Conservation (phyloP, 345 rosid genomes). For the Pugionium cornutum region DNA sequence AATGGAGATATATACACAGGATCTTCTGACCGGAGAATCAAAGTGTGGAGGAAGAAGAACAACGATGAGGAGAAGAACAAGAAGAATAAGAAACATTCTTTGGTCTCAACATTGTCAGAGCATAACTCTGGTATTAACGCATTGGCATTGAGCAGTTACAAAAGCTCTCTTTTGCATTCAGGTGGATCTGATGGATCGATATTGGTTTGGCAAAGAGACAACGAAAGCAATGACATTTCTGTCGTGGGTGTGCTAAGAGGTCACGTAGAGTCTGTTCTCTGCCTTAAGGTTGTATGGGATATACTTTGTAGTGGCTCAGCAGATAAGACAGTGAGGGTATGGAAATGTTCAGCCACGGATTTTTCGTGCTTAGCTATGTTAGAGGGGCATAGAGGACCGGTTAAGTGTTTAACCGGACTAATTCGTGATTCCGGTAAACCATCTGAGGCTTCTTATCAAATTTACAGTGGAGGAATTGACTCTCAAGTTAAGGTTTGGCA, state of each 20-base stretch:
- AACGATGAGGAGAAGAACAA: conserved; percentile 26
- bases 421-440: conserved; percentile 43
- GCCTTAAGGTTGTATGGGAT: conserved; percentile 57
- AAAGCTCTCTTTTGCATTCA: conserved; percentile 58
- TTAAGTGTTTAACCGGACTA: conserved; percentile 78
- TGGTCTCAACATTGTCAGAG: conserved; percentile 55
- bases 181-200: conserved; percentile 80
- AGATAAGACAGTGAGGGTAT: conserved; percentile 71
- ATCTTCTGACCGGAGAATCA: conserved; percentile 78
- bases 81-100: conserved; percentile 53
- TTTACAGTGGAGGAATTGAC: conserved; percentile 89
- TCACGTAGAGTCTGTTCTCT: conserved; percentile 70
- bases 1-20: conserved; percentile 79
- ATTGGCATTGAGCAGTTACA: conserved; percentile 53
- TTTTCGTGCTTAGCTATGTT: conserved; percentile 64
- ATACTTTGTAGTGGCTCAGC: conserved; percentile 86
- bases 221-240: conserved; percentile 43
- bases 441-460: conserved; percentile 43
- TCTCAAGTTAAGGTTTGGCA: conserved; percentile 85
- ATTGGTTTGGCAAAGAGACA: conserved; percentile 66
- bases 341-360: conserved; percentile 51
- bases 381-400: conserved; percentile 84
- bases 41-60: conserved; percentile 64
- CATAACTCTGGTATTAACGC: conserved; percentile 84
- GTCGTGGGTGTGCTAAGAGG: conserved; percentile 66